Percentiles rank a stretch among this genome's conserved stretches.
phyloP scores from a whole-genome alignment of 2,329 filamentous ascomycete genomes.

The Moelleriella libera region DNA sequence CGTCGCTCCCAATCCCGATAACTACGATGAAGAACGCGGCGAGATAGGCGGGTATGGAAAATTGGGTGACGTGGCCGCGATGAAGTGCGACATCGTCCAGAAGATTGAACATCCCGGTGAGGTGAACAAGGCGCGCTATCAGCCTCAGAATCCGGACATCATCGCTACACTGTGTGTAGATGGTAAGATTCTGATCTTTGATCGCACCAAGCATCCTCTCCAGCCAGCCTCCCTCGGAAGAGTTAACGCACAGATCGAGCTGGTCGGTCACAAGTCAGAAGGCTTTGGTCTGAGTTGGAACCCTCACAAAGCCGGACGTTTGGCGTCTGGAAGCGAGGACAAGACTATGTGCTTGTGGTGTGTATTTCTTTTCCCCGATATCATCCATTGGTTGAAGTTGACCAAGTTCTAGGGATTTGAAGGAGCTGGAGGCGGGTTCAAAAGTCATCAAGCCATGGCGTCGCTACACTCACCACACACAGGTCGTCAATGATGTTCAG shows the following conservation, averaged over 20 bases:
- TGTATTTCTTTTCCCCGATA: not conserved
- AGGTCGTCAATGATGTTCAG: conserved; percentile 94
- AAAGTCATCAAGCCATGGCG: conserved; percentile 56
- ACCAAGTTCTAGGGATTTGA: conserved; percentile 54
- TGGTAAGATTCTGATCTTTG: conserved; percentile 81
- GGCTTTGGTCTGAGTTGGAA: conserved; percentile 92
- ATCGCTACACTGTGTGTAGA: conserved; percentile 88
- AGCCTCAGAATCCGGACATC: conserved; percentile 92
- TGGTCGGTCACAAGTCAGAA: conserved; percentile 74
- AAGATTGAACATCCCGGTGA: conserved; percentile 94
- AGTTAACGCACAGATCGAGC: conserved; percentile 69
- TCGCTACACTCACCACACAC: conserved; percentile 74
- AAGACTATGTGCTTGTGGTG: conserved; percentile 84
- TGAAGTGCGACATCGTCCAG: conserved; percentile 87
- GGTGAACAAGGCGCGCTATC: conserved; percentile 96
- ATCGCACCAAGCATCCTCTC: conserved; percentile 84
- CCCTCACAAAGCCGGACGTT: conserved; percentile 64
- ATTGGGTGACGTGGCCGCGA: conserved; percentile 50
- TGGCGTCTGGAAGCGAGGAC: conserved; percentile 87
- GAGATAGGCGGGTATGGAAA: conserved; percentile 91
- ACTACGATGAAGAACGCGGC: conserved; percentile 83
- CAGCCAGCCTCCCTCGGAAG: conserved; percentile 49
- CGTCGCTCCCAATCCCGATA: conserved; percentile 55
- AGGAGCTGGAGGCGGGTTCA: conserved; percentile 54
- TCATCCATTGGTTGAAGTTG: not conserved